Base-by-base conservation (phyloP, 129 eudicot species). In the Tagetes patula region DNA sequence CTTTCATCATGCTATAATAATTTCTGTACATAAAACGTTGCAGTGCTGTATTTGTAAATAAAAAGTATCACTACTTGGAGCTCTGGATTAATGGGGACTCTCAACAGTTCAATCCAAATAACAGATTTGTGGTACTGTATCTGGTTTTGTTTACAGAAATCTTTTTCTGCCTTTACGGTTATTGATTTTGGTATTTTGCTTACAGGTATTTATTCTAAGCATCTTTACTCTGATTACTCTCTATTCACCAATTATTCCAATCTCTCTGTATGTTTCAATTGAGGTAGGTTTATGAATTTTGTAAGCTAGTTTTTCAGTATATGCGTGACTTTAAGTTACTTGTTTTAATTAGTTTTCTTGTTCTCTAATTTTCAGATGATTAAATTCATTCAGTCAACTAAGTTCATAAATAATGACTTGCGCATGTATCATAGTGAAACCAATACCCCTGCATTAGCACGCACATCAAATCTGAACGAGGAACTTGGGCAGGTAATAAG, bases 381-480 rank as follows among this genome's bases (percentile, higher is more conserved):
- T 72, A 94, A 94, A 83, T 94, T 94, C 77, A 78, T 94, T 39
- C 99, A 94, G 75, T 94, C 91, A 71, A 86, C 91, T 73, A 87
- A 94, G 83, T 94, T 84, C 78, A 94, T 94, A 72, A 94, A 94
- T 85, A 89, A 94, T 70, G 99, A 94, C 77, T 80, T 94, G 78
- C 88, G 81, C 77, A 94, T 94, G 99, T 94, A 88, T 81, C 99
- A 94, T 74, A 75, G 81, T 65, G 97, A 91, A 78, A 84, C 96
- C 77, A 94, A 94, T 56, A 94, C 97, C 49, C 93, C 99, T 46
- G 99, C 99, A 12, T 78, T 82, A 87, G 99, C 99, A 61, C 87
- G 99, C 33, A 94, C 99, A 11, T 94, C 99, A 56, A 94, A 94
- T 84, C 88, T 94, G 45, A 94, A 94, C 60, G 99, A 94, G 86